These are phyloP conservation scores for Shiraia sp. DNA, from an alignment of 2,329 filamentous ascomycete species.

Conservation along the genomic window DNA sequence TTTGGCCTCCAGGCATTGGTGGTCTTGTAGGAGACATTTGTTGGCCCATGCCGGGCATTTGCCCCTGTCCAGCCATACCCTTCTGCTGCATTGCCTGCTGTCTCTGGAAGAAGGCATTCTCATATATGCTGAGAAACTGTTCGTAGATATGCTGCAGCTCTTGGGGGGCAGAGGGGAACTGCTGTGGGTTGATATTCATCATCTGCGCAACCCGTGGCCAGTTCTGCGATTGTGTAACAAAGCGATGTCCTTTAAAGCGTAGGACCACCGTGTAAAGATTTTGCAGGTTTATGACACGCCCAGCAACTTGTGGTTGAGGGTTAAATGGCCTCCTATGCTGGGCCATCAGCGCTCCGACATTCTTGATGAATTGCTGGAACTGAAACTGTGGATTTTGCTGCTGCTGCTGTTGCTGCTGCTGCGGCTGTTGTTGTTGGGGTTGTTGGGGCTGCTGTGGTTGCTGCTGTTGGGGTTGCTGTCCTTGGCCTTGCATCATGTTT, in stretches of 20 bases:
- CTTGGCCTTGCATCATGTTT: constrained; percentile 35
- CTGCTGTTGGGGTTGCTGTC: constrained; percentile 13
- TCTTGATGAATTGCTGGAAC: constrained; percentile 62
- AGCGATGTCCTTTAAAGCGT: constrained; percentile 76
- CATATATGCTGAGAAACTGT: constrained; percentile 75
- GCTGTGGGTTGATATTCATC: constrained; percentile 47
- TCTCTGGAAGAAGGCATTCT: constrained; percentile 66
- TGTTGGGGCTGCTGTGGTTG: constrained; percentile 8
- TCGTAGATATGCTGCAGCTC: constrained; percentile 76
- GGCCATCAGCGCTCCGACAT: constrained; percentile 76
- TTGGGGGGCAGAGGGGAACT: constrained; percentile 64
- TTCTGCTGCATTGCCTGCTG: constrained; percentile 50
- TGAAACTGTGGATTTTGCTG: constrained; percentile 26
- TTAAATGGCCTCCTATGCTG: constrained; percentile 75
- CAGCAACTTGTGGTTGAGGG: constrained; percentile 71
- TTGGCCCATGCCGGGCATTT: constrained; percentile 27
- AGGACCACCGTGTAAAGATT: constrained; percentile 77
- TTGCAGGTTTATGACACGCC: constrained; percentile 74
- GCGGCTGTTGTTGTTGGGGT: constrained; percentile 7
- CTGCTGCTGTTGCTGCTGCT: constrained; percentile 4
- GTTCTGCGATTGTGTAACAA: constrained; percentile 67
- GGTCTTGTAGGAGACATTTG: constrained; percentile 44
- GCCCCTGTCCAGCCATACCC: constrained; percentile 26
- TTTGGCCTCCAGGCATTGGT: constrained; percentile 30
- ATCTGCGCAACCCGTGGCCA: constrained; percentile 73